Conservation (phyloP, 805 yeast species). For the Kurtzmaniella cleridarum region DNA sequence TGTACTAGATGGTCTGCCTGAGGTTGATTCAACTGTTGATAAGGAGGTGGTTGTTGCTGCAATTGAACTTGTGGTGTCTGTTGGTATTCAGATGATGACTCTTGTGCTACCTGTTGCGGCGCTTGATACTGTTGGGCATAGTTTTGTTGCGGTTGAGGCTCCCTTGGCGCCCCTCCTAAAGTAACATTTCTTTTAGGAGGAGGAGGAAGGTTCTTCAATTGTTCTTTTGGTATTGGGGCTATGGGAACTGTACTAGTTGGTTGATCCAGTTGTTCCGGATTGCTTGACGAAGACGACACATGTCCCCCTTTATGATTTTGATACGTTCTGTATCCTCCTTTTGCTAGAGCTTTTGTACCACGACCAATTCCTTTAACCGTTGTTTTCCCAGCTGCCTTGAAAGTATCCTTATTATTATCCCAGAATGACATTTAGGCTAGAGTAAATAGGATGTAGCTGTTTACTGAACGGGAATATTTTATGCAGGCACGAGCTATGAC, state of each 20-base stretch:
- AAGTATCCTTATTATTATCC: constrained; percentile 45
- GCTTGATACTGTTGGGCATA: constrained; percentile 8
- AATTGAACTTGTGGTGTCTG: constrained; percentile 2
- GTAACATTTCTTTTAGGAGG: constrained; percentile 40
- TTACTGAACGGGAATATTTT: not conserved
- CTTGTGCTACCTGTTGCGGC: constrained; percentile 6
- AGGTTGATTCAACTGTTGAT: constrained; percentile 10
- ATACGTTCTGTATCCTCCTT: constrained; percentile 48
- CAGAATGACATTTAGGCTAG: constrained; percentile 11
- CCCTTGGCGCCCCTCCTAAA: too few species aligned
- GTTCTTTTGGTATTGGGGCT: constrained; percentile 13
- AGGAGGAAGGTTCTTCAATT: constrained; percentile 31
- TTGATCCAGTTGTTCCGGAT: not conserved
- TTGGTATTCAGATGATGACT: constrained; percentile 1
- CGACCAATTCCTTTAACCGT: constrained; percentile 47
- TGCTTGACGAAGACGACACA: constrained; percentile 6
- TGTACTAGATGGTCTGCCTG: constrained; percentile 14
- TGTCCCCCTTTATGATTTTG: constrained; percentile 30
- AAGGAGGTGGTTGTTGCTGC: constrained; percentile 1
- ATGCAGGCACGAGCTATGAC: not conserved
- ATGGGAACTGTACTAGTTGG: constrained; percentile 4
- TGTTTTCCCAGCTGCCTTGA: constrained; percentile 45
- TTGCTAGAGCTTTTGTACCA: constrained; percentile 44
- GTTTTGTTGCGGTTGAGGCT: constrained; percentile 8
- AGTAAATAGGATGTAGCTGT: too few species aligned